phyloP scores from a whole-genome alignment of 1,284 basidiomycete genomes.

The Austroboletus novae-zelandiae region DNA sequence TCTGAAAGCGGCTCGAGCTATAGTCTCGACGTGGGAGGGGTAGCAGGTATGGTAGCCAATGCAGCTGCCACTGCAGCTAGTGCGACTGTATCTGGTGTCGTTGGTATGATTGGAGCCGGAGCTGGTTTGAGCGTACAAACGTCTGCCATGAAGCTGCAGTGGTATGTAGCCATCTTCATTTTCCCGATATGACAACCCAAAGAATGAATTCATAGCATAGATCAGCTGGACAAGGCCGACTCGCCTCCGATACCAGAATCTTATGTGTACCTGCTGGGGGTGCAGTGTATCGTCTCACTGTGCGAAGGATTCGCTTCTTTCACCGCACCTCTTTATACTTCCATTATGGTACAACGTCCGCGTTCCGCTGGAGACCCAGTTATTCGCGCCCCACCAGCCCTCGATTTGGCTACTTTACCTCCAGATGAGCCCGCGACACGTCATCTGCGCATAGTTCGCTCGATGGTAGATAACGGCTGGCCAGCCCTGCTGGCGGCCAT shows the following conservation, averaged over 20 bases:
- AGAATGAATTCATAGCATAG: constrained; percentile 60
- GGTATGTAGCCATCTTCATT: constrained; percentile 45
- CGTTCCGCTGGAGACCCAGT: constrained; percentile 63
- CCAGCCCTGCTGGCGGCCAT: constrained; percentile 87
- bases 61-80: constrained; percentile 82
- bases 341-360: constrained; percentile 64
- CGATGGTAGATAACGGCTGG: constrained; percentile 86
- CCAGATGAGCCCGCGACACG: constrained; percentile 51
- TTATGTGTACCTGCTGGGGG: constrained; percentile 88
- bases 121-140: constrained; percentile 67
- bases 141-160: constrained; percentile 83
- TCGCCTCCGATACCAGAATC: constrained; percentile 89
- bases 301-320: constrained; percentile 84
- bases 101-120: constrained; percentile 66
- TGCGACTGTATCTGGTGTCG: constrained; percentile 72
- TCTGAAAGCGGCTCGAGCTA: constrained; percentile 41
- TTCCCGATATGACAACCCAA: background rate
- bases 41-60: constrained; percentile 81
- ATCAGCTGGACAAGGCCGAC: constrained; percentile 95
- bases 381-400: constrained; percentile 69
- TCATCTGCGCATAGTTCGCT: constrained; percentile 61
- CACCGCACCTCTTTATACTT: constrained; percentile 67
- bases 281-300: constrained; percentile 86
- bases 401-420: constrained; percentile 63
- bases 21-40: constrained; percentile 63